phyloP scores from a whole-genome alignment of 345 rosid genomes.

The Brassica carinata region DNA sequence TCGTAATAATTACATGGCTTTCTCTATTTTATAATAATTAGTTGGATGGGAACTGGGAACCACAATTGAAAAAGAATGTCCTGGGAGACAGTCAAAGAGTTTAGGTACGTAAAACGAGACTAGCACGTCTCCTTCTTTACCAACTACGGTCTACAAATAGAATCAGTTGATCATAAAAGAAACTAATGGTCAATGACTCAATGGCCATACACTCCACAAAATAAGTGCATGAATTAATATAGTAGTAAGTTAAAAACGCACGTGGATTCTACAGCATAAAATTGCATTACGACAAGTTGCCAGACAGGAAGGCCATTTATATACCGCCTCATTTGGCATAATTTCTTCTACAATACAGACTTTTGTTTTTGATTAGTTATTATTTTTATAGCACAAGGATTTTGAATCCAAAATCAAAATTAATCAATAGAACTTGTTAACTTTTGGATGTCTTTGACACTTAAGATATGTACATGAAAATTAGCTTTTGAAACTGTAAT shows the following conservation, averaged over 20 bases:
- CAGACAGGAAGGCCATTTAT: constrained; percentile 2
- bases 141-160: constrained; percentile 12
- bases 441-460: background rate
- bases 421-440: background rate
- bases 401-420: background rate
- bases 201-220: too few relatives aligned
- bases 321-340: constrained; percentile 8
- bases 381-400: background rate
- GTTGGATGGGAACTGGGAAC: background rate
- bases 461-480: background rate
- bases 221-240: too few relatives aligned
- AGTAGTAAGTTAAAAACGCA: background rate
- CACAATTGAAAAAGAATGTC: constrained; percentile 5
- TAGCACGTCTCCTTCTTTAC: constrained; percentile 5
- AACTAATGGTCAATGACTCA: too few relatives aligned
- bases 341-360: background rate
- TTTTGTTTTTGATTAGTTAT: background rate
- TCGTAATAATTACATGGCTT: background rate
- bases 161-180: background rate
- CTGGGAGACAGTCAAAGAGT: background rate
- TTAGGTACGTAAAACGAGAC: constrained; percentile 20
- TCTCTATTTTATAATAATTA: background rate
- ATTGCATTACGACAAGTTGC: constrained; percentile 23
- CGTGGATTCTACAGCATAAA: constrained; percentile 28
- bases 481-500: background rate